Evolutionary conservation across 75 land plant species (phyloP).

Genomic region (Picea glauca): DNA sequence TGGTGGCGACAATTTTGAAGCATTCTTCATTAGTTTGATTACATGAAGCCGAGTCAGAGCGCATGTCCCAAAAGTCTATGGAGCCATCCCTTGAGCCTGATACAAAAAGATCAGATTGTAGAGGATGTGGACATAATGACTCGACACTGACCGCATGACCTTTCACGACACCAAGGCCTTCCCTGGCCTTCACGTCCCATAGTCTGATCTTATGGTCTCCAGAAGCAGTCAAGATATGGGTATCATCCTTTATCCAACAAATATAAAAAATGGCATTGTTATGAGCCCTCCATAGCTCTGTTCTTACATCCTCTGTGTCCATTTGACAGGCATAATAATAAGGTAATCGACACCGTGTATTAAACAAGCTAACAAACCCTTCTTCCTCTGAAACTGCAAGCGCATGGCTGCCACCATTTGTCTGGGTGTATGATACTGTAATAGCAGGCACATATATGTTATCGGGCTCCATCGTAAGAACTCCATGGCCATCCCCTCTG

Average conservation of each 20-base stretch:
- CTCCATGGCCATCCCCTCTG: no score
- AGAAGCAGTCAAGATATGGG: constrained; percentile 64
- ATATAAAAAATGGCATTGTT: constrained; percentile 30
- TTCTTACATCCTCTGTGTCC: constrained; percentile 37
- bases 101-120: constrained; percentile 55
- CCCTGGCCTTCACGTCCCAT: constrained; percentile 64
- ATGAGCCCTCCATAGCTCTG: neutral
- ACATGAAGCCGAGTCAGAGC: constrained; percentile 20
- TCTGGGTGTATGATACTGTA: constrained; percentile 44
- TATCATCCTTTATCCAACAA: constrained; percentile 81
- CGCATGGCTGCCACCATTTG: constrained; percentile 24
- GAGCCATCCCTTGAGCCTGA: constrained; percentile 66
- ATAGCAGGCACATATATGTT: constrained; percentile 39
- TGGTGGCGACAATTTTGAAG: constrained; percentile 28
- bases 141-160: constrained; percentile 65
- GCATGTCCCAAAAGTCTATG: constrained; percentile 88
- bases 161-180: constrained; percentile 20
- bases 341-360: constrained; percentile 46
- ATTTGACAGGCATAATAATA: constrained; percentile 22
- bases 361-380: neutral
- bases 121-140: constrained; percentile 62
- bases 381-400: constrained; percentile 90
- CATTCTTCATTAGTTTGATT: neutral
- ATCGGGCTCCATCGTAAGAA: constrained; percentile 24
- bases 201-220: constrained; percentile 85